Conservation (phyloP, 345 rosid species). For the Ceriops zippeliana region DNA sequence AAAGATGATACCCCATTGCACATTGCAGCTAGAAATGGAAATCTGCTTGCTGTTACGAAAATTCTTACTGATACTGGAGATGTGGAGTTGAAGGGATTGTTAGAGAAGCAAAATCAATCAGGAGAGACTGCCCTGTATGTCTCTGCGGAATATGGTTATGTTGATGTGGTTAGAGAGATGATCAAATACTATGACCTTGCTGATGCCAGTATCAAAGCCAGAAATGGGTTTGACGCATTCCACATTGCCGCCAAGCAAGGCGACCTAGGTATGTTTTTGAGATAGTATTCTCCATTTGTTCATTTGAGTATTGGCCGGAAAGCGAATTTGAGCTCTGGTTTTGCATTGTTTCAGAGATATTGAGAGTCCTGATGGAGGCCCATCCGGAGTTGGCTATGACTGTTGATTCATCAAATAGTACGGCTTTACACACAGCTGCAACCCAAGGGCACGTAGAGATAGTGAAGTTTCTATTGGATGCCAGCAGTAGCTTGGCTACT, state of each 20-base stretch:
- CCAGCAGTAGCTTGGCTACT: conserved; percentile 74
- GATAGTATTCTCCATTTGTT: not conserved
- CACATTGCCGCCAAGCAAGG: conserved; percentile 98
- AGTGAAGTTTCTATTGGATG: conserved; percentile 58
- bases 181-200: conserved; percentile 68
- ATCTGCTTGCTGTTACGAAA: conserved; percentile 44
- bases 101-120: conserved; percentile 76
- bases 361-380: conserved; percentile 60
- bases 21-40: conserved; percentile 70
- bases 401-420: conserved; percentile 80
- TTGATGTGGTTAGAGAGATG: conserved; percentile 73
- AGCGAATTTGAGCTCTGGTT: not conserved
- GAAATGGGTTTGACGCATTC: conserved; percentile 91
- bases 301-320: not conserved
- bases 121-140: conserved; percentile 96
- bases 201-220: conserved; percentile 76
- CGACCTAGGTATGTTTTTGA: conserved; percentile 50
- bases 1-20: conserved; percentile 74
- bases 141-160: conserved; percentile 78
- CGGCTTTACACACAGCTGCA: conserved; percentile 88
- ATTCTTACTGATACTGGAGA: conserved; percentile 42
- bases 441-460: conserved; percentile 82
- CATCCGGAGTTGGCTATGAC: conserved; percentile 94
- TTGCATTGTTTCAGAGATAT: conserved; percentile 46
- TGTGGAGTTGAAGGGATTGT: conserved; percentile 43